Evolutionary conservation across 2,329 filamentous ascomycete genomes (phyloP).

Genomic region (Colletotrichum agaves): DNA sequence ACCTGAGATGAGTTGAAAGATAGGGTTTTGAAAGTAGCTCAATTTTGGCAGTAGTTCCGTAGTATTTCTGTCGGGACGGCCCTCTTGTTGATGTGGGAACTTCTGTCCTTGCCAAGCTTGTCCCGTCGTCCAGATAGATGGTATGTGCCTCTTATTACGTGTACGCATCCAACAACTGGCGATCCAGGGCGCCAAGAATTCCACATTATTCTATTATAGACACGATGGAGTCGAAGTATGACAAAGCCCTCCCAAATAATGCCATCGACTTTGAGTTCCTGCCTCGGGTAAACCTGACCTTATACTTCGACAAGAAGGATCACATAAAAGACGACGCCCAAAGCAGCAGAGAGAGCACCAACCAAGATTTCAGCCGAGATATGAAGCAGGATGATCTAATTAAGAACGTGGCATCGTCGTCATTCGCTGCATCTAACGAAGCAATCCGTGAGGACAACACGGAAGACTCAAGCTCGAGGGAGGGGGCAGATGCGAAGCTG

Average conservation of each 20-base stretch:
- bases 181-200: background rate
- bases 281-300: background rate
- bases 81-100: constrained; percentile 12
- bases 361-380: background rate
- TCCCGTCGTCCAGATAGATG: background rate
- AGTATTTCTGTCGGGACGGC: background rate
- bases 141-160: constrained; percentile 21
- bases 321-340: too few species aligned
- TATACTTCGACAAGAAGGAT: constrained; percentile 12
- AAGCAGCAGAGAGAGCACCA: too few species aligned
- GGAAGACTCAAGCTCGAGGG: background rate
- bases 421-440: background rate
- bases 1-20: background rate
- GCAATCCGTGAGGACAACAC: background rate
- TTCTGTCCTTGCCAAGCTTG: background rate
- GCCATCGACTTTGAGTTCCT: constrained; percentile 23
- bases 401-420: background rate
- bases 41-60: constrained; percentile 15
- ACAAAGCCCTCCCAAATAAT: background rate
- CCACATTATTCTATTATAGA: background rate
- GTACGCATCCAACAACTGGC: background rate
- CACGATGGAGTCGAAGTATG: constrained; percentile 25
- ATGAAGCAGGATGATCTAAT: background rate
- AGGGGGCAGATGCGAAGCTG: constrained; percentile 4
- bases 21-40: constrained; percentile 1